phyloP scores from a whole-genome alignment of 225 moss, liverwort and hornwort genomes.

The Sphagnum tenellum region DNA sequence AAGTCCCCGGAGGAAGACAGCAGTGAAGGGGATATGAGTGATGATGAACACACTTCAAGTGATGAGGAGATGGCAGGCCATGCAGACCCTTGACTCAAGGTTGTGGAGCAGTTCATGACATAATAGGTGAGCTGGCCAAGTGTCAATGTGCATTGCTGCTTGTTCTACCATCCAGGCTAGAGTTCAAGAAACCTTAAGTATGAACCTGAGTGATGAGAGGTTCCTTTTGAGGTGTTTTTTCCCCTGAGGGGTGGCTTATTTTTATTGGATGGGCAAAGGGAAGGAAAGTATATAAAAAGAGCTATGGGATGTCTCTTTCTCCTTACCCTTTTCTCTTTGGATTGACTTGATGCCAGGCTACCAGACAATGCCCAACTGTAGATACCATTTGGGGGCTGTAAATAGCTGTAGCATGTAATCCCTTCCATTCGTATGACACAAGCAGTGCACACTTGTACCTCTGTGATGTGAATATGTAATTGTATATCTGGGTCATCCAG shows the following conservation, averaged over 20 bases:
- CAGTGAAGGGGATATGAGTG: slow-evolving; percentile 82
- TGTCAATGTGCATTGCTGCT: slow-evolving; percentile 12
- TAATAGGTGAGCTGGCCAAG: slow-evolving; percentile 10
- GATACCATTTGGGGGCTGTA: slow-evolving; percentile 87
- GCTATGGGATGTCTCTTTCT: slow-evolving; percentile 21
- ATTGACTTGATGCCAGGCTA: slow-evolving; percentile 43
- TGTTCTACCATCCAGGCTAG: slow-evolving; percentile 20
- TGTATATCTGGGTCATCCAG: background rate
- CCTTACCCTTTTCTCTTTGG: slow-evolving; percentile 24
- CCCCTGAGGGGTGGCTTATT: slow-evolving; percentile 19
- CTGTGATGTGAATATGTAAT: slow-evolving; percentile 8
- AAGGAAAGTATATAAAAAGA: slow-evolving; percentile 35
- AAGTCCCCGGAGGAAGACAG: slow-evolving; percentile 62
- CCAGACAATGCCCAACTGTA: slow-evolving; percentile 71
- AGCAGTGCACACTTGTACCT: slow-evolving; percentile 2
- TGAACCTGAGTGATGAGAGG: slow-evolving; percentile 16
- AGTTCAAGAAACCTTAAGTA: slow-evolving; percentile 11
- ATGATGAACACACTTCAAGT: slow-evolving; percentile 85
- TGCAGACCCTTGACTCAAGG: slow-evolving; percentile 64
- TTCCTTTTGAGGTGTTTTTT: slow-evolving; percentile 12
- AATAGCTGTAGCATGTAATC: slow-evolving; percentile 61
- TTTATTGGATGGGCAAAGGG: slow-evolving; percentile 26
- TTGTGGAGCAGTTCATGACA: slow-evolving; percentile 11
- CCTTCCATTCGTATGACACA: slow-evolving; percentile 27
- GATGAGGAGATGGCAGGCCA: slow-evolving; percentile 97